Evolutionary conservation across 1,284 basidiomycete species (phyloP).

Genomic region (Erythrobasidium hasegawianum): DNA sequence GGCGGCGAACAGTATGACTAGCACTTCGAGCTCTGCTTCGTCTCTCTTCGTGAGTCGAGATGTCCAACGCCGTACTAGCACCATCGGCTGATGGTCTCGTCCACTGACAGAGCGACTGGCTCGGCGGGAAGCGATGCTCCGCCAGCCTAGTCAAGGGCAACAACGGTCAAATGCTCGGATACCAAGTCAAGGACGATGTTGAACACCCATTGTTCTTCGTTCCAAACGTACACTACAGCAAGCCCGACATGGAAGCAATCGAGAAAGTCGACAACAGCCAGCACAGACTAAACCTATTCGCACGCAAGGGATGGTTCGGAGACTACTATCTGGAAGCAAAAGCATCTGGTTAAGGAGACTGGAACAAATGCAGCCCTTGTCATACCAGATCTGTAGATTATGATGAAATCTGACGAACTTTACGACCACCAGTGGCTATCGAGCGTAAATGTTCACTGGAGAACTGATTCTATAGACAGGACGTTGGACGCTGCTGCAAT

Average conservation of each 20-base stretch:
- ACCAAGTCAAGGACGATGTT: slow-evolving; percentile 2
- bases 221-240: not conserved
- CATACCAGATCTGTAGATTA: too few relatives aligned
- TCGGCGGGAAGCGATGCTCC: slow-evolving; percentile 1
- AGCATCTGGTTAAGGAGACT: not conserved
- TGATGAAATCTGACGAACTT: too few relatives aligned
- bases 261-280: not conserved
- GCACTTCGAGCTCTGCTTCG: too few relatives aligned
- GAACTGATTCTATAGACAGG: too few relatives aligned
- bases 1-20: too few relatives aligned
- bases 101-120: not conserved
- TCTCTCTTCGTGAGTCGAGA: too few relatives aligned
- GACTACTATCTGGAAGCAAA: slow-evolving; percentile 1
- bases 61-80: too few relatives aligned
- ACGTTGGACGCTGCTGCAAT: too few relatives aligned
- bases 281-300: not conserved
- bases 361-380: not conserved
- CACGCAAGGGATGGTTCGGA: not conserved
- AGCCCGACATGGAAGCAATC: not conserved
- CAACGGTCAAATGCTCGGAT: not conserved
- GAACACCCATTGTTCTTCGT: not conserved
- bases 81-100: too few relatives aligned
- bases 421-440: too few relatives aligned
- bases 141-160: not conserved
- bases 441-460: too few relatives aligned